Evolutionary conservation across 805 yeast genomes (phyloP), one percentile per base, ranked within the genome.

Genomic region (Starmera caribaea): DNA sequence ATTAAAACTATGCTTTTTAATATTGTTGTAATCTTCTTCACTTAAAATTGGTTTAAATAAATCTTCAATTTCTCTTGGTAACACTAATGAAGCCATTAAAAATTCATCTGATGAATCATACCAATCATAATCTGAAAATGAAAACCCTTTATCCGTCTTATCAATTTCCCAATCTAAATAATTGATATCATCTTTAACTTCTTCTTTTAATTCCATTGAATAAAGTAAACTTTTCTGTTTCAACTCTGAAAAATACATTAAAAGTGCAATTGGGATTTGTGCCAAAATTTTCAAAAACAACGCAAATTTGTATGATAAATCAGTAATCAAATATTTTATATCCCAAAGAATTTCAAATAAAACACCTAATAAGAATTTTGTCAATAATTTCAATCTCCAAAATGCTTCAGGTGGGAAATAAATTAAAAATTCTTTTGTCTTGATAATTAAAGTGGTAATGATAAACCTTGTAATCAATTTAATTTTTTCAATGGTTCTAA

Each of bases 121-220:
- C 37, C 37, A 35, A 12, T 26, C 36, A 34, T 34, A 27, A 24
- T 27, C 30, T 8, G 26, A 29, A 26, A 26, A 17, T 21, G 30
- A 34, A 10, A 9, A 13, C 5, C 27, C 21, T 15, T 26, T 30
- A 21, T 13, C 16, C 3, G 27, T 31, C 12, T 36, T 29, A 29
- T 30, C 27, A 16, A 13, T 35, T 30, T 37, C 39, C 39, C 39
- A 37, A 17, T 37, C 32, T 5, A 33, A 33, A 21, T 33, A 37
- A 15, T 37, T 11, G 10, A 31, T 35, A 16, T 27, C 31, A 7
- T 35, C 32, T 8, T 35, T 24, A 28, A 27, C 37, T 7, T 12
- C 13, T 10, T 12, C 14, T 14, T 11, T 21, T 21, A 21, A 21
- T 21, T 21, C 26, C 26, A 21, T 21, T 21, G 26, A 15, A 10